These are phyloP conservation scores for Pythium vanterpoolii DNA, from an alignment of 352 stramenopile species.

Conservation along the genomic window DNA sequence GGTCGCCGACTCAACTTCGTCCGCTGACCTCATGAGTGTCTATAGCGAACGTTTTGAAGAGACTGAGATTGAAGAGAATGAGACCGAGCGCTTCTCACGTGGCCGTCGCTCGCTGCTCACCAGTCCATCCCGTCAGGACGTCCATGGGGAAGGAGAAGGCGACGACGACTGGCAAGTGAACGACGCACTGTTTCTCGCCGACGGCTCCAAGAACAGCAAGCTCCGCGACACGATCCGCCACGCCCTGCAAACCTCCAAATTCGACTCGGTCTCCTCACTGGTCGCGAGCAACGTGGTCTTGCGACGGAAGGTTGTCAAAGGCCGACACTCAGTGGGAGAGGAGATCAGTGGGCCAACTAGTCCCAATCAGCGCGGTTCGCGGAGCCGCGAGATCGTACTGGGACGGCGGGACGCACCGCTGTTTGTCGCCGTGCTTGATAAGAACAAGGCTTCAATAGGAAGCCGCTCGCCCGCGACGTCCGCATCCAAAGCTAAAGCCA, in stretches of 20 bases:
- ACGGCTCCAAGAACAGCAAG: slow-evolving; percentile 83
- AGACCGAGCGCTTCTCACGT: slow-evolving; percentile 15
- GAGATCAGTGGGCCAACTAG: not conserved
- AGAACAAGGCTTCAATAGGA: slow-evolving; percentile 12
- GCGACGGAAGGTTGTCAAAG: slow-evolving; percentile 41
- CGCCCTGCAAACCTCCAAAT: slow-evolving; percentile 83
- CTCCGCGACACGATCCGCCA: slow-evolving; percentile 80
- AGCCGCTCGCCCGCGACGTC: not conserved
- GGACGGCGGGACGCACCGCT: slow-evolving; percentile 56
- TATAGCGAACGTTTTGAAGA: slow-evolving; percentile 39
- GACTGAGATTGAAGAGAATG: slow-evolving; percentile 20
- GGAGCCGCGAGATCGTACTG: slow-evolving; percentile 53
- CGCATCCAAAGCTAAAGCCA: not conserved
- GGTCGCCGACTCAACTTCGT: slow-evolving; percentile 30
- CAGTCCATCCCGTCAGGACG: not conserved
- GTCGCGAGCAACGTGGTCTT: slow-evolving; percentile 76
- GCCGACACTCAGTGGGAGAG: slow-evolving; percentile 1
- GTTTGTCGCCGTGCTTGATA: slow-evolving; percentile 54
- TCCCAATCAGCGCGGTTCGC: slow-evolving; percentile 8
- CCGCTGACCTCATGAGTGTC: slow-evolving; percentile 36
- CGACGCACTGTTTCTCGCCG: slow-evolving; percentile 81
- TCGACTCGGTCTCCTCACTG: slow-evolving; percentile 88
- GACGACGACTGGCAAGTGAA: slow-evolving; percentile 66
- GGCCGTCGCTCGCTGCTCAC: slow-evolving; percentile 15
- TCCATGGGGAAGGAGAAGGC: not conserved